A percentile compares a stretch with the other conserved stretches of the same genome.
phyloP scores from a whole-genome alignment of 129 eudicot genomes.

The Pseudognaphalium luteoalbum region DNA sequence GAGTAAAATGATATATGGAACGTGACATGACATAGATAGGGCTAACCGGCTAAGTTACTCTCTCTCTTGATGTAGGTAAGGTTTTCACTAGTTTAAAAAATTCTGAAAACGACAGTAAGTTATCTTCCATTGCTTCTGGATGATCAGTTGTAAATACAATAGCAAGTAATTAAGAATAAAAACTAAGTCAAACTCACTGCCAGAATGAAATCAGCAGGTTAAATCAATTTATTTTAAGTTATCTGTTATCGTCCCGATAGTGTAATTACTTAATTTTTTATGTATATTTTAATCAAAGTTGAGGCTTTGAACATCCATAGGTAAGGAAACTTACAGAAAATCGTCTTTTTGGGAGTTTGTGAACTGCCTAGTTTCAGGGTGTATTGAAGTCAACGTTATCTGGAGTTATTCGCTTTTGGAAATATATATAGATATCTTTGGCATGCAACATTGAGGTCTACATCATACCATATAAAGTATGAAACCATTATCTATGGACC shows the following conservation, averaged over 20 bases:
- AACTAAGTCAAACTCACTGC: not conserved
- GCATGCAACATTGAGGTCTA: not conserved
- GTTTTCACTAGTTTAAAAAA: not conserved
- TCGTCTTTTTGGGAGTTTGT: not conserved
- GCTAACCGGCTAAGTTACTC: not conserved
- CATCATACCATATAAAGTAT: not conserved
- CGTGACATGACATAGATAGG: conserved; percentile 1
- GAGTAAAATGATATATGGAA: not conserved
- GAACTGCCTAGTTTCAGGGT: not conserved
- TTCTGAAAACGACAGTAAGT: not conserved
- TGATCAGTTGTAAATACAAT: not conserved
- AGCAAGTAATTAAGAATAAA: not conserved
- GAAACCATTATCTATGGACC: not conserved
- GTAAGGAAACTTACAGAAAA: not conserved
- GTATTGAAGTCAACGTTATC: too few relatives aligned
- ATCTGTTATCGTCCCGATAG: not conserved
- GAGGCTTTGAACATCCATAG: not conserved
- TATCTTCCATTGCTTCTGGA: not conserved
- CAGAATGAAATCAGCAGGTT: not conserved
- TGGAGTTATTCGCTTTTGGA: not conserved
- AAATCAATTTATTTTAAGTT: not conserved
- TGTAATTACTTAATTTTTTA: not conserved
- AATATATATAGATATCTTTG: not conserved
- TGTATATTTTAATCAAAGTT: not conserved
- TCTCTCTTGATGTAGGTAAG: not conserved